These are phyloP conservation scores for Sphaerobolus stellatus DNA, from an alignment of 1,284 basidiomycete genomes.

Conservation along the genomic window DNA sequence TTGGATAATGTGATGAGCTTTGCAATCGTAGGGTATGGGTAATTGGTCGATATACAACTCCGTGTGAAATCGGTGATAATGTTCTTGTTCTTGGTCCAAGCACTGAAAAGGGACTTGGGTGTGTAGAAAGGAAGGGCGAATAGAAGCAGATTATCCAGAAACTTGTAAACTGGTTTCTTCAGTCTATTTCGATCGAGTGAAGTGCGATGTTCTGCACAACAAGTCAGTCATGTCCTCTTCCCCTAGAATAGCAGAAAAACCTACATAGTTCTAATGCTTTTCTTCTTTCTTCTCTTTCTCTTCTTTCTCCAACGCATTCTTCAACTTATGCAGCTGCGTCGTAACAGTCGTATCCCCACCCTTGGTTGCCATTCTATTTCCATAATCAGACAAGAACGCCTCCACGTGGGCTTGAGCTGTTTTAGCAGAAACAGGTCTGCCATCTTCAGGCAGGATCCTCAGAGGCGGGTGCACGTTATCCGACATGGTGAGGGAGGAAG, in stretches of 20 bases:
- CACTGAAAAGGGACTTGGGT: neutral
- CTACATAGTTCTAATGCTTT: no score
- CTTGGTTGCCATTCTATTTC: conserved; percentile 43
- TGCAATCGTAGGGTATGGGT: no score
- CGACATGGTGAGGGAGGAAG: no score
- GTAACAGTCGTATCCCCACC: conserved; percentile 51
- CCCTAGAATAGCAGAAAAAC: no score
- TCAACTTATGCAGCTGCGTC: conserved; percentile 54
- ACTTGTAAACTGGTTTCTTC: no score
- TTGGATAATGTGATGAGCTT: neutral
- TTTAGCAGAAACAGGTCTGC: conserved; percentile 38
- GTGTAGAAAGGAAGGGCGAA: neutral
- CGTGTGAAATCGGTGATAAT: neutral
- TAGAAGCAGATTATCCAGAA: no score
- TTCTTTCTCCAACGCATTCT: no score
- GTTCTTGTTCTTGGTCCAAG: neutral
- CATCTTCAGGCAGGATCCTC: conserved; percentile 40
- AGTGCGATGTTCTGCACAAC: no score
- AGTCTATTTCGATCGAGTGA: no score
- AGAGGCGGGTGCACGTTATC: conserved; percentile 46
- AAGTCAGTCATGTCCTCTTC: no score
- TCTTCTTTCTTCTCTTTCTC: no score
- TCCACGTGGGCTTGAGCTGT: conserved; percentile 40
- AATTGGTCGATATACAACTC: neutral
- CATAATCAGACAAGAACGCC: conserved; percentile 47